Percentiles rank a stretch among this genome's conserved stretches.
phyloP scores from a whole-genome alignment of 2,329 filamentous ascomycete species.

The Neonectria magnoliae region DNA sequence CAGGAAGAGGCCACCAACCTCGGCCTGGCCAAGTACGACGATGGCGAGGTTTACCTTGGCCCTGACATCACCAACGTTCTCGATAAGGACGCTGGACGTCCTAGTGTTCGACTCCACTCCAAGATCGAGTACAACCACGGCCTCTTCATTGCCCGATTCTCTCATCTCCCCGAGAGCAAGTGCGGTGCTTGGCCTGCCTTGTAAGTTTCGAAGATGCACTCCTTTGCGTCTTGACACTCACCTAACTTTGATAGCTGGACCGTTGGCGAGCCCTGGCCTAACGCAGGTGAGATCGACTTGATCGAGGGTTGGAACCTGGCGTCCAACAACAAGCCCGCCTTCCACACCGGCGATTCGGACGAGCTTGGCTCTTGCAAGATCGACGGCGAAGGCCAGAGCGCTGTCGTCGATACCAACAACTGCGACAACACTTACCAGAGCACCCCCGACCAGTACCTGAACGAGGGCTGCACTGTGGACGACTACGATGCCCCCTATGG shows the following conservation, averaged over 20 bases:
- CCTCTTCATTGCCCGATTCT: slow-evolving; percentile 75
- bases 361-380: slow-evolving; percentile 50
- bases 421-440: slow-evolving; percentile 53
- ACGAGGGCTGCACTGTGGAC: slow-evolving; percentile 54
- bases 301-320: slow-evolving; percentile 72
- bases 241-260: slow-evolving; percentile 54
- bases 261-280: slow-evolving; percentile 65
- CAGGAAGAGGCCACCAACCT: slow-evolving; percentile 47
- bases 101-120: slow-evolving; percentile 73
- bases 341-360: slow-evolving; percentile 59
- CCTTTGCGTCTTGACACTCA: neutral
- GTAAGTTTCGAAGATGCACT: slow-evolving; percentile 47
- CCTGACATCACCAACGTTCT: slow-evolving; percentile 47
- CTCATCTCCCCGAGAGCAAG: slow-evolving; percentile 71
- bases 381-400: slow-evolving; percentile 43
- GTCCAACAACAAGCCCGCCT: slow-evolving; percentile 63
- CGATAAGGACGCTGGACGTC: slow-evolving; percentile 48
- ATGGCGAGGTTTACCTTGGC: slow-evolving; percentile 52
- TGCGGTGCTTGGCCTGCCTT: slow-evolving; percentile 81
- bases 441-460: slow-evolving; percentile 46
- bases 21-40: slow-evolving; percentile 48
- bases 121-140: slow-evolving; percentile 70
- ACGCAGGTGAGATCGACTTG: slow-evolving; percentile 72
- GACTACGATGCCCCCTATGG: slow-evolving; percentile 54
- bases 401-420: slow-evolving; percentile 48